phyloP scores from a whole-genome alignment of 208 protist genomes.

The Crithidia brevicula region DNA sequence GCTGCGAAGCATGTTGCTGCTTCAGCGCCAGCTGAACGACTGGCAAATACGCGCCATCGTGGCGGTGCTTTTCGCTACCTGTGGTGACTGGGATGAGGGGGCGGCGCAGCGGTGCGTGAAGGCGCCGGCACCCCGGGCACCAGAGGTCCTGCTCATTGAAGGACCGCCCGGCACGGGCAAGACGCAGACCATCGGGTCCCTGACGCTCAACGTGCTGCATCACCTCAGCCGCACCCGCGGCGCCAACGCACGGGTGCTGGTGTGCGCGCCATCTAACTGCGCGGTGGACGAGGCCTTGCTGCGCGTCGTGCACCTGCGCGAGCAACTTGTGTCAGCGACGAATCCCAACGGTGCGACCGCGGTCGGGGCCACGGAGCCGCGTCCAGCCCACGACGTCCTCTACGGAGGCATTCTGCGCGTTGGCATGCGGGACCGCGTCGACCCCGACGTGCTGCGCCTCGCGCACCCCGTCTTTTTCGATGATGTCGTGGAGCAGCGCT shows the following conservation, averaged over 20 bases:
- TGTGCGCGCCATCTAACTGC: conserved; percentile 89
- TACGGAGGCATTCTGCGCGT: conserved; percentile 50
- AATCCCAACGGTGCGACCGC: too few species aligned
- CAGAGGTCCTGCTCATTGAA: conserved; percentile 78
- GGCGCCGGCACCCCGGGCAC: conserved; percentile 17
- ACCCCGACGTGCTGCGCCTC: conserved; percentile 53
- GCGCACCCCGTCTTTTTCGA: conserved; percentile 69
- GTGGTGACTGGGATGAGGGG: conserved; percentile 44
- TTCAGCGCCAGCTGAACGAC: conserved; percentile 54
- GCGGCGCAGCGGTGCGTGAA: conserved; percentile 4
- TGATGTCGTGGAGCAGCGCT: conserved; percentile 38
- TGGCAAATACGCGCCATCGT: conserved; percentile 72
- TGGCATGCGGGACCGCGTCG: conserved; percentile 68
- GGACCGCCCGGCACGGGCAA: conserved; percentile 92
- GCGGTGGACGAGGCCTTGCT: conserved; percentile 86
- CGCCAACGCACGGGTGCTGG: conserved; percentile 44
- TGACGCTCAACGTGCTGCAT: conserved; percentile 73
- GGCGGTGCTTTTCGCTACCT: conserved; percentile 53
- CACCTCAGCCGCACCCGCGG: conserved; percentile 32
- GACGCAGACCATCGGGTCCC: conserved; percentile 86
- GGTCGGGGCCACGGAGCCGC: background rate
- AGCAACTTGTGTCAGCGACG: conserved; percentile 16
- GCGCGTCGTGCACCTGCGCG: conserved; percentile 54
- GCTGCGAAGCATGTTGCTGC: conserved; percentile 36
- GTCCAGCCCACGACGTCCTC: conserved; percentile 14